Conservation (phyloP, 495 filamentous ascomycete species). For the Aspergillus ostianus region DNA sequence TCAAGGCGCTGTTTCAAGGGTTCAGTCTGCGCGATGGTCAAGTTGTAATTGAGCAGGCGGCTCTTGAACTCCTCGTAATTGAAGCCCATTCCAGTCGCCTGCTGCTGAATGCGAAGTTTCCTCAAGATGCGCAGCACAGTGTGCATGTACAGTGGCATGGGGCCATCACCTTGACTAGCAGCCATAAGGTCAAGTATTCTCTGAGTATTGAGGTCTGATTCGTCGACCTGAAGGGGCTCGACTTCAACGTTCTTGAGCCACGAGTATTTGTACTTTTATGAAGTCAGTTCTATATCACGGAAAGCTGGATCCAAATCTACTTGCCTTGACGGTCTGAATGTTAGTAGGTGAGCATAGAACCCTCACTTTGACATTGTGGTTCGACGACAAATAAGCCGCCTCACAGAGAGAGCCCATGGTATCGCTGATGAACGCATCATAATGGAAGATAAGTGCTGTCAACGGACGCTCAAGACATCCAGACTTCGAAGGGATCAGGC, state of each 20-base stretch:
- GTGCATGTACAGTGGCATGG: slow-evolving; percentile 63
- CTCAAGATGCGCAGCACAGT: slow-evolving; percentile 56
- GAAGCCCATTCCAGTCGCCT: slow-evolving; percentile 39
- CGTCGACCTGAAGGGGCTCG: slow-evolving; percentile 53
- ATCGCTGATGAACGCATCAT: slow-evolving; percentile 58
- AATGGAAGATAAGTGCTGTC: slow-evolving; percentile 68
- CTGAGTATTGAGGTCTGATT: slow-evolving; percentile 59
- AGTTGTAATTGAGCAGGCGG: slow-evolving; percentile 28
- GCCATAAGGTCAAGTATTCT: slow-evolving; percentile 71
- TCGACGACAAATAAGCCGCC: slow-evolving; percentile 62
- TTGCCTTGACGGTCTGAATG: slow-evolving; percentile 44
- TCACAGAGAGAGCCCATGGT: slow-evolving; percentile 60
- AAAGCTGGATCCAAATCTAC: neutral
- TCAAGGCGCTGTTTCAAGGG: slow-evolving; percentile 57
- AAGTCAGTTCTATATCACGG: slow-evolving; percentile 11
- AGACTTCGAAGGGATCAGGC: slow-evolving; percentile 43
- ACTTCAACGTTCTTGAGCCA: slow-evolving; percentile 43
- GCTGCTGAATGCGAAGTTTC: slow-evolving; percentile 52
- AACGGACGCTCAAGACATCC: slow-evolving; percentile 49
- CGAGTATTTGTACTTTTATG: slow-evolving; percentile 20
- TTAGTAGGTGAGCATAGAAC: slow-evolving; percentile 67
- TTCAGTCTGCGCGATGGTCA: slow-evolving; percentile 45
- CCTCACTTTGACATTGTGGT: slow-evolving; percentile 52
- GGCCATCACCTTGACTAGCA: slow-evolving; percentile 41
- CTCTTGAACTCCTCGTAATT: slow-evolving; percentile 53